Percentiles rank a stretch among this genome's conserved stretches.
These are phyloP conservation scores for Friedmanniomyces endolithicus DNA, from an alignment of 495 filamentous ascomycete genomes.

Conservation along the genomic window DNA sequence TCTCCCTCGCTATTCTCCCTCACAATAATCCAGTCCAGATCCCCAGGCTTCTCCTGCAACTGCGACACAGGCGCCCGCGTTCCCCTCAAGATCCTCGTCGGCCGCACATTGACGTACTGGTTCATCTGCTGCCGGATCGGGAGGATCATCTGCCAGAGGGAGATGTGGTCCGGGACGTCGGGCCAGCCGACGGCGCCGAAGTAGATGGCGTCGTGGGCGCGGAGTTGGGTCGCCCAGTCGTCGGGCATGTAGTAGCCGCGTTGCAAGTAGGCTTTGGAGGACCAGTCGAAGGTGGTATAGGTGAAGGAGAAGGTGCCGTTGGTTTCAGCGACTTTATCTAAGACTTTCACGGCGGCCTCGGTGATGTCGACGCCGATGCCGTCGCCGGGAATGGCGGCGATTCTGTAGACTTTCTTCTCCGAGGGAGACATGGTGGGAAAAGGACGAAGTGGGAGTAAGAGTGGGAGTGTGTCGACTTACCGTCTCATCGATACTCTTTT, in stretches of 20 bases:
- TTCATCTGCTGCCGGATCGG: constrained; percentile 31
- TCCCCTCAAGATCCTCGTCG: constrained; percentile 29
- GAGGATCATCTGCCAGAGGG: constrained; percentile 31
- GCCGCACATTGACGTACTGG: constrained; percentile 34
- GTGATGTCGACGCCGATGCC: constrained; percentile 34
- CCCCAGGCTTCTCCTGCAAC: constrained; percentile 10
- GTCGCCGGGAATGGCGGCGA: constrained; percentile 32
- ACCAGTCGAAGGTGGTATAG: constrained; percentile 31
- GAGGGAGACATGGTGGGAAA: neutral
- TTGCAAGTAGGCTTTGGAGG: constrained; percentile 24
- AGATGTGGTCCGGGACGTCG: constrained; percentile 32
- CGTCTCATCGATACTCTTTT: too few species aligned
- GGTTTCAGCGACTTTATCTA: constrained; percentile 24
- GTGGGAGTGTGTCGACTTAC: neutral
- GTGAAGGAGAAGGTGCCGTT: constrained; percentile 27
- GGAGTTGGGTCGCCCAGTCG: constrained; percentile 29
- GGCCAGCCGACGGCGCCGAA: constrained; percentile 34
- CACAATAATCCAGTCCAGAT: constrained; percentile 33
- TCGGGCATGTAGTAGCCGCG: constrained; percentile 30
- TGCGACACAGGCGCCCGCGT: constrained; percentile 24
- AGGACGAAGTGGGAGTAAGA: neutral
- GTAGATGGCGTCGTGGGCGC: constrained; percentile 31
- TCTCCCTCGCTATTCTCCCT: constrained; percentile 34
- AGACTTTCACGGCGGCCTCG: constrained; percentile 27
- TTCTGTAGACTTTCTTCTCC: constrained; percentile 24